Percentiles rank a stretch among this genome's conserved stretches.
These are phyloP conservation scores for Vigna angularis DNA, from an alignment of 306 rosid species.

Conservation along the genomic window DNA sequence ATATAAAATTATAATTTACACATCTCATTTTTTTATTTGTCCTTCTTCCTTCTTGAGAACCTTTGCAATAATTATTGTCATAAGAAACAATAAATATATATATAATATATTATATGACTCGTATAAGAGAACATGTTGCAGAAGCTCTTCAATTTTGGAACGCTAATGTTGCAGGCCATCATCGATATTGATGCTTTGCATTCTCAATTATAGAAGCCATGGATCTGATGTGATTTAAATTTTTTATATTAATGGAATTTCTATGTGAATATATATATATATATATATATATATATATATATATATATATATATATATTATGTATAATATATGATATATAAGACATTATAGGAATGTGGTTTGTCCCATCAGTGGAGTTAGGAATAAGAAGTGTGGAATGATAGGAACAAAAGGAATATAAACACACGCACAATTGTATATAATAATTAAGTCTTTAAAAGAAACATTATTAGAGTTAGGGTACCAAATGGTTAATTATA, in stretches of 20 bases:
- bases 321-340: not conserved
- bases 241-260: constrained; percentile 17
- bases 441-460: too few species aligned
- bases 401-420: not conserved
- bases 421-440: not conserved
- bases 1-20: too few species aligned
- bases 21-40: too few species aligned
- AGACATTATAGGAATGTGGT: not conserved
- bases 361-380: constrained; percentile 26
- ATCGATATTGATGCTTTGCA: constrained; percentile 8
- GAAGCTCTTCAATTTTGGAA: not conserved
- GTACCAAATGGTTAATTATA: too few species aligned
- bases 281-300: too few species aligned
- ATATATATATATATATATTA: too few species aligned
- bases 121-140: constrained; percentile 13
- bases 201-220: constrained; percentile 8
- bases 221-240: constrained; percentile 19
- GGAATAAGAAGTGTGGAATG: constrained; percentile 5
- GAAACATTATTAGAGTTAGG: too few species aligned
- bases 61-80: not conserved
- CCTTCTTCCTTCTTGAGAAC: not conserved
- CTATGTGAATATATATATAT: not conserved
- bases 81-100: not conserved
- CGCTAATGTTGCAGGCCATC: constrained; percentile 8
- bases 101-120: not conserved